Evolutionary conservation across 768 basidiomycete species (phyloP).

Genomic region (Lactifluus echinatus): DNA sequence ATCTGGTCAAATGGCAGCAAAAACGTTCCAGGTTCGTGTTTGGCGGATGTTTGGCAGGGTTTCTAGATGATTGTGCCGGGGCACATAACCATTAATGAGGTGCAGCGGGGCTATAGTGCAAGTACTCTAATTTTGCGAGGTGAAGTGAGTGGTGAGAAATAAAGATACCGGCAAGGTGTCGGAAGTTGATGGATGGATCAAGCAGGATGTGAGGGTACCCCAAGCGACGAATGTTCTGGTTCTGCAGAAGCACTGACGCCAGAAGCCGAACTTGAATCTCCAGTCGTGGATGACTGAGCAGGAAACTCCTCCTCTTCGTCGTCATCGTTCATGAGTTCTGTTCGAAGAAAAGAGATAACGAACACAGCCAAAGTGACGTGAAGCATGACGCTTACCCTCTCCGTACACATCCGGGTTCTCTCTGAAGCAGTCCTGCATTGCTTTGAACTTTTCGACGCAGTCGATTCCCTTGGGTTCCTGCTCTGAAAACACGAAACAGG

Average conservation of each 20-base stretch:
- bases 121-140: conserved; percentile 18
- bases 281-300: neutral
- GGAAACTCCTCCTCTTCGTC: conserved; percentile 14
- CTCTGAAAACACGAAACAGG: conserved; percentile 92
- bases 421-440: conserved; percentile 97
- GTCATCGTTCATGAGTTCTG: conserved; percentile 19
- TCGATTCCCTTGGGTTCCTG: conserved; percentile 96
- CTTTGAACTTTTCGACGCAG: conserved; percentile 95
- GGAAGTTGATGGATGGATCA: neutral
- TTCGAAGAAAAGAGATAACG: neutral
- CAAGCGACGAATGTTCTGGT: neutral
- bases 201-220: neutral
- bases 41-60: neutral
- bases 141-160: conserved; percentile 19
- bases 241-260: neutral
- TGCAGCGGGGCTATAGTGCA: conserved; percentile 5
- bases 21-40: neutral
- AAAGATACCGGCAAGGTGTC: conserved; percentile 11
- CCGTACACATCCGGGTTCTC: conserved; percentile 94
- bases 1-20: neutral
- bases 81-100: neutral
- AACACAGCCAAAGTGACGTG: neutral
- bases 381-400: conserved; percentile 52
- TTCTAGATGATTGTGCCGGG: conserved; percentile 1
- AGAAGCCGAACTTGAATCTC: neutral